Evolutionary conservation across 208 protist genomes (phyloP).

Genomic region (Naegleria lovaniensis): DNA sequence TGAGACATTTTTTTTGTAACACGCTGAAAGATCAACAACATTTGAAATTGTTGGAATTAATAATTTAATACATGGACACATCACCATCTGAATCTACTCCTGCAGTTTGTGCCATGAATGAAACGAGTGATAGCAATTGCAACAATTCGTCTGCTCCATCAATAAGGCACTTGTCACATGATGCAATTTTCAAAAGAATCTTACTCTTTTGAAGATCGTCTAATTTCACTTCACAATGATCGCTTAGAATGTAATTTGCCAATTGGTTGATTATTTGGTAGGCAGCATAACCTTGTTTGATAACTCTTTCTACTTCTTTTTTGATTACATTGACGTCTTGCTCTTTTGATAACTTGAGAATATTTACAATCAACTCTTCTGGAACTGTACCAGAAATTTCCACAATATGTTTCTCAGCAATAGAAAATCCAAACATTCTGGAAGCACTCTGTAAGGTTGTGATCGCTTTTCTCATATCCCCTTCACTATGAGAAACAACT

Average conservation of each 20-base stretch:
- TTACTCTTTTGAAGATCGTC: constrained; percentile 47
- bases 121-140: constrained; percentile 52
- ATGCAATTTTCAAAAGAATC: constrained; percentile 47
- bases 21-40: no score
- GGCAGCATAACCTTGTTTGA: constrained; percentile 57
- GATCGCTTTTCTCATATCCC: constrained; percentile 93
- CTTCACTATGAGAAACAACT: constrained; percentile 70
- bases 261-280: constrained; percentile 51
- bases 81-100: neutral
- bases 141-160: constrained; percentile 75
- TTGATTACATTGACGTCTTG: constrained; percentile 41
- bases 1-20: no score
- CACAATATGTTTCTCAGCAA: constrained; percentile 68
- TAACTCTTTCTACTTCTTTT: constrained; percentile 34
- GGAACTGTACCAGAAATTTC: constrained; percentile 73
- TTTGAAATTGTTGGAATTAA: no score
- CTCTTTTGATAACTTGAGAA: constrained; percentile 41
- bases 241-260: constrained; percentile 21
- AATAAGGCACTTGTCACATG: constrained; percentile 55
- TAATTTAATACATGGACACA: neutral
- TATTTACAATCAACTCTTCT: constrained; percentile 33
- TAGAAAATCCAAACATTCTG: constrained; percentile 63
- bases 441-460: constrained; percentile 86
- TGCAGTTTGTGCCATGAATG: neutral
- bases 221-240: constrained; percentile 22